phyloP scores from a whole-genome alignment of 306 rosid species.

The Trichosanthes truncata region DNA sequence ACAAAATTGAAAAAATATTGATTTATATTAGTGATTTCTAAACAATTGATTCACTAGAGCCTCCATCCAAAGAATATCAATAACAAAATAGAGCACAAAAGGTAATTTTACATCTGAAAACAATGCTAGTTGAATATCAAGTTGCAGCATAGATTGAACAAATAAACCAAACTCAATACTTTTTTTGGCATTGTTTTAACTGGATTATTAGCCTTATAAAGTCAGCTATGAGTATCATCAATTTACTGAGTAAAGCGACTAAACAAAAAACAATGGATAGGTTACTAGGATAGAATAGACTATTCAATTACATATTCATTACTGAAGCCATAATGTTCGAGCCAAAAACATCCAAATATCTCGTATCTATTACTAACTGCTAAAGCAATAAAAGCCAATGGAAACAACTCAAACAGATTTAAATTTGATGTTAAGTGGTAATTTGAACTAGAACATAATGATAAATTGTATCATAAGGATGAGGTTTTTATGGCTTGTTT shows the following conservation, averaged over 20 bases:
- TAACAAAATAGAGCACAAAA: neutral
- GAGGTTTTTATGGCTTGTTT: neutral
- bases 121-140: neutral
- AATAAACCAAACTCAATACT: neutral
- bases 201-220: neutral
- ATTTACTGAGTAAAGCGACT: neutral
- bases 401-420: neutral
- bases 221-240: neutral
- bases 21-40: neutral
- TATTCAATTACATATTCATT: neutral
- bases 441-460: conserved; percentile 6
- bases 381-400: neutral
- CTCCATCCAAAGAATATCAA: neutral
- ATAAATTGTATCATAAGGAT: conserved; percentile 42
- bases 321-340: neutral
- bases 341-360: neutral
- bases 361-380: neutral
- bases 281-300: neutral
- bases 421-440: neutral
- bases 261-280: neutral
- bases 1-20: neutral
- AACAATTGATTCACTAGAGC: neutral
- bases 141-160: neutral
- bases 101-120: neutral
- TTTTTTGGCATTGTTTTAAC: neutral